Conservation (phyloP, 768 basidiomycete genomes). For the Mycena latifolia region DNA sequence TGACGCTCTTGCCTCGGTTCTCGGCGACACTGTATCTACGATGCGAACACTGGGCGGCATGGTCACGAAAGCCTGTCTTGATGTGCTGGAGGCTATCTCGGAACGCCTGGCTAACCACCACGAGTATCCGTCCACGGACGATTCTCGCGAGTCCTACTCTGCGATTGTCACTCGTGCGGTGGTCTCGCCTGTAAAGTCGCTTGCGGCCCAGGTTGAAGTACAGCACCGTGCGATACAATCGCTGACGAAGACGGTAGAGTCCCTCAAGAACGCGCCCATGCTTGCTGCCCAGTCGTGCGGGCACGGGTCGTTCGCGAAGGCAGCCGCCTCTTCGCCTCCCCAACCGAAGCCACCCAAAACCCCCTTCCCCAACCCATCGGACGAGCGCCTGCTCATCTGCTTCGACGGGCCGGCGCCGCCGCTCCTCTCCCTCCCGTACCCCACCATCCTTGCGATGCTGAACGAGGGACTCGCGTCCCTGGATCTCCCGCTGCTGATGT, state of each 20-base stretch:
- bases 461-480: neutral
- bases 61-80: neutral
- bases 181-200: neutral
- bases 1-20: neutral
- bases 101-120: slow-evolving; percentile 10
- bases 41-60: neutral
- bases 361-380: neutral
- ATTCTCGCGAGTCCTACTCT: neutral
- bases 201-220: neutral
- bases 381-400: neutral
- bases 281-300: neutral
- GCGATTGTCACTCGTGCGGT: slow-evolving; percentile 10
- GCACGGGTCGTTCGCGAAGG: neutral
- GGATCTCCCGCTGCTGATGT: neutral
- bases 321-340: neutral
- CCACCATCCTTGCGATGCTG: neutral
- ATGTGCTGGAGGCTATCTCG: neutral
- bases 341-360: neutral
- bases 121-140: neutral
- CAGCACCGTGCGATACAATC: slow-evolving; percentile 10
- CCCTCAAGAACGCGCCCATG: slow-evolving; percentile 11
- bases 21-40: neutral
- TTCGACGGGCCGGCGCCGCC: slow-evolving; percentile 1
- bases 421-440: neutral
- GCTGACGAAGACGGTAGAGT: slow-evolving; percentile 10